Base-by-base conservation (phyloP, 192 early-diverging fungal genomes). In the Piromyces sp. region DNA sequence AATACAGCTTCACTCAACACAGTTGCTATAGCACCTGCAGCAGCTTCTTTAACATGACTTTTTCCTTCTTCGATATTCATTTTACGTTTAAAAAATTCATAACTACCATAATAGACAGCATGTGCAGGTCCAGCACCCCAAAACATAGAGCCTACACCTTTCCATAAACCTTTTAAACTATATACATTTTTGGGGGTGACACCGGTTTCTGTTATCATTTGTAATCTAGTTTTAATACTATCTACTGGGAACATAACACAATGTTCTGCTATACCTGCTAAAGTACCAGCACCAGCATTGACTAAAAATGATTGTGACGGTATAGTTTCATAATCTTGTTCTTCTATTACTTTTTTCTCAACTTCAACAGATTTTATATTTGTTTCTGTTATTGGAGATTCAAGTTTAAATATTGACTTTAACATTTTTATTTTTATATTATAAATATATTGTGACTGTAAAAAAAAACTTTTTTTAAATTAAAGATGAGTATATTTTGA, bases 231-330 rank as follows among this genome's bases (percentile, higher is more conserved):
- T 93, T 99, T 99, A 84, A 99, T 92, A 82, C 90, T 90, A 85
- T 99, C 97, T 28, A 97, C 88, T 3, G 96, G 97, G 86, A 95
- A 97, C 94, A 96, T 97, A 79, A 96, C 89, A 30, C 94, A 91
- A 85, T 99, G 97, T 87, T 99, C 97, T 79, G 94, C 94, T 84
- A 99, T 97, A 81, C 97, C 97, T n/a, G 97, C 97, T 22, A 96
- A 88, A 2, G 97, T 96, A 19, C 97, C 97, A 1, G 96, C 97
- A 40, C 94, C 86, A 84, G 96, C 87, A 85, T 97, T 95, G 80
- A 94, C 91, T 79, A 91, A 87, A 81, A 96, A 88, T 1, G 92
- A 88, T 12, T 95, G 90, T n/a, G 92, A 88, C n/a, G 95, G 94
- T 36, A 98, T 89, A 33, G 94, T 87, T 87, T 98, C 97, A 87